These are phyloP conservation scores for Xylariaceae sp. DNA, from an alignment of 2,329 filamentous ascomycete species.

Conservation along the genomic window DNA sequence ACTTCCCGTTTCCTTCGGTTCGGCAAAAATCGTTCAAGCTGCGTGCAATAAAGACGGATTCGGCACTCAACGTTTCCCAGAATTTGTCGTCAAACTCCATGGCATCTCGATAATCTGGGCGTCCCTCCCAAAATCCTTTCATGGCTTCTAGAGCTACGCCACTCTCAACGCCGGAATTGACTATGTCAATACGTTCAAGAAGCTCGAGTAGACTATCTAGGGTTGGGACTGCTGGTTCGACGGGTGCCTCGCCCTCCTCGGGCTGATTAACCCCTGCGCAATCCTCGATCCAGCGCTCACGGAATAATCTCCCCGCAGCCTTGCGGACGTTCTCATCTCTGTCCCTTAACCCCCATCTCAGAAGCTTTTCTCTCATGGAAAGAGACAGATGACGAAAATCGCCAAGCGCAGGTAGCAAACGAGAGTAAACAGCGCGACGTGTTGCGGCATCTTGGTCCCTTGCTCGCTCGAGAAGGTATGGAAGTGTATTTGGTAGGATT, in stretches of 20 bases:
- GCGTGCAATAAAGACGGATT: conserved; percentile 87
- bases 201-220: conserved; percentile 88
- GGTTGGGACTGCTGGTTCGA: conserved; percentile 67
- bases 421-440: conserved; percentile 83
- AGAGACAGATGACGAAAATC: conserved; percentile 95
- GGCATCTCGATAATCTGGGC: conserved; percentile 79
- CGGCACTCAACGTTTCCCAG: conserved; percentile 82
- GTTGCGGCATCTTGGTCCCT: conserved; percentile 87
- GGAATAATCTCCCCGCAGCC: conserved; percentile 87
- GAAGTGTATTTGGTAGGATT: conserved; percentile 80
- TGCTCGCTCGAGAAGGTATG: conserved; percentile 87
- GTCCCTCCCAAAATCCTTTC: conserved; percentile 94
- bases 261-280: conserved; percentile 75
- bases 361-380: conserved; percentile 91
- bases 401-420: conserved; percentile 83
- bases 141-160: conserved; percentile 94
- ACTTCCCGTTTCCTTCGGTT: conserved; percentile 73
- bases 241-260: conserved; percentile 62
- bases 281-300: conserved; percentile 97
- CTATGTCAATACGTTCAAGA: conserved; percentile 90
- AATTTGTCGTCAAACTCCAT: conserved; percentile 76
- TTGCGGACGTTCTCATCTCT: conserved; percentile 94
- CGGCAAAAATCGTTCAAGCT: conserved; percentile 96
- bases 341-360: conserved; percentile 93
- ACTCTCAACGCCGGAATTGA: conserved; percentile 87